Percentiles rank a stretch among this genome's conserved stretches.
Evolutionary conservation across 2,329 filamentous ascomycete genomes (phyloP).

Genomic region (Talaromyces sp.): DNA sequence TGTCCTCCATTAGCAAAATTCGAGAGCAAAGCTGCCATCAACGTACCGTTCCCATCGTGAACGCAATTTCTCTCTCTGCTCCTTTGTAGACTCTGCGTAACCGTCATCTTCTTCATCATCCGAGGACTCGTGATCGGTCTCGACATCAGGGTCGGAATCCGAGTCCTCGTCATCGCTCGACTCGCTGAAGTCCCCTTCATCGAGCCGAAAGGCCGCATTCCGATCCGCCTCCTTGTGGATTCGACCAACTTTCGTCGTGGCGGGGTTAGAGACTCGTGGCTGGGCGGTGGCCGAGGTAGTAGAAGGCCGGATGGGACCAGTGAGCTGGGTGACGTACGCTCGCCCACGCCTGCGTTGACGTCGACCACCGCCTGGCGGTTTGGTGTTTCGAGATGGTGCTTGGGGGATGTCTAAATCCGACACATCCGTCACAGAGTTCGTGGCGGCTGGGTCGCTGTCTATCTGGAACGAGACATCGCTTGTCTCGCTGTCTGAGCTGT

Average conservation of each 20-base stretch:
- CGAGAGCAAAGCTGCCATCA: not conserved
- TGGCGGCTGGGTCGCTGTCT: not conserved
- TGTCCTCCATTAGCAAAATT: not conserved
- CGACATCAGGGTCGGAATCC: not conserved
- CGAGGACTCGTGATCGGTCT: not conserved
- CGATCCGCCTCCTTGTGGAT: not conserved
- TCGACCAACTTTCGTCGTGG: not conserved
- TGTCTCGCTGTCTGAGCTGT: not conserved
- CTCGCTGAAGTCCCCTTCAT: not conserved
- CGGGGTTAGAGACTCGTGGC: not conserved
- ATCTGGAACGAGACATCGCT: constrained; percentile 3
- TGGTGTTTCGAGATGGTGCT: not conserved
- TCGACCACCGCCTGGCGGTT: not conserved
- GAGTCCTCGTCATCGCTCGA: not conserved
- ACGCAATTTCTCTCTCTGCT: not conserved
- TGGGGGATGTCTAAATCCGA: not conserved
- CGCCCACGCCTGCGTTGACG: not conserved
- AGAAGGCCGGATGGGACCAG: not conserved
- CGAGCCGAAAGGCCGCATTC: not conserved
- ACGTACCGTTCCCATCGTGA: not conserved
- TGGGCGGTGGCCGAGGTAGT: not conserved
- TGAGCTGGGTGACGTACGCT: not conserved
- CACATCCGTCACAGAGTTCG: not conserved
- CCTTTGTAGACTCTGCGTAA: not conserved
- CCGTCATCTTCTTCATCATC: constrained; percentile 2